phyloP scores from a whole-genome alignment of 2,329 filamentous ascomycete species.

The Emmonsiellopsis sp. region DNA sequence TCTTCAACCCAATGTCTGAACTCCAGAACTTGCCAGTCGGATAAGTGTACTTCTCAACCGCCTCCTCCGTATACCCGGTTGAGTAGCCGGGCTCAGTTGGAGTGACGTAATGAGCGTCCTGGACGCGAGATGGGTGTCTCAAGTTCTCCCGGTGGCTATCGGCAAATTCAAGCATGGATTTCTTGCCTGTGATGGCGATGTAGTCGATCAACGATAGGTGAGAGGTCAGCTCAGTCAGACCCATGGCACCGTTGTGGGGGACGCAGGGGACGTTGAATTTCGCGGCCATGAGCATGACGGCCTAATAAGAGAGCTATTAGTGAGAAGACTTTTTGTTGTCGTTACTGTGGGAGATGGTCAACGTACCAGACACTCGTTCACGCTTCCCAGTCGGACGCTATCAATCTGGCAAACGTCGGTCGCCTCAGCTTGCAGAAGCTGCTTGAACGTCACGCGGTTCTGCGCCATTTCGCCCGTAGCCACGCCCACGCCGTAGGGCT shows the following conservation, averaged over 20 bases:
- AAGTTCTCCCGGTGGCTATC: conserved; percentile 20
- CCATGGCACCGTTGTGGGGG: conserved; percentile 14
- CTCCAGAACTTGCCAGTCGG: conserved; percentile 23
- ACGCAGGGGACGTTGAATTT: conserved; percentile 14
- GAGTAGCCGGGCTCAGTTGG: conserved; percentile 19
- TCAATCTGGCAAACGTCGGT: conserved; percentile 12
- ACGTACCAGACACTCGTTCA: conserved; percentile 10
- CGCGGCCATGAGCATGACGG: conserved; percentile 8
- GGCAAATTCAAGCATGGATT: conserved; percentile 17
- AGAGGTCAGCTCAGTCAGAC: conserved; percentile 13
- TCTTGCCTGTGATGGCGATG: conserved; percentile 15
- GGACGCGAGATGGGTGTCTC: conserved; percentile 17
- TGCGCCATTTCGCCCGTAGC: conserved; percentile 15
- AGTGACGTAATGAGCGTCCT: conserved; percentile 19
- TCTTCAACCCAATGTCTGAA: conserved; percentile 20
- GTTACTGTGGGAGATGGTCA: background rate
- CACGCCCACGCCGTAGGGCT: conserved; percentile 11
- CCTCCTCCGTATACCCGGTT: conserved; percentile 21
- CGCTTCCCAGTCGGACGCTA: conserved; percentile 12
- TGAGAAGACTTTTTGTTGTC: background rate
- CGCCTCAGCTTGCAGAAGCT: conserved; percentile 14
- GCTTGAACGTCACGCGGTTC: conserved; percentile 16
- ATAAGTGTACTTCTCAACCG: conserved; percentile 21
- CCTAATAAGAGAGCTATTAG: background rate
- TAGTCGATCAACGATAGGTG: conserved; percentile 17